These are phyloP conservation scores for Zygosaccharomyces lentus DNA, from an alignment of 805 yeast species.

Conservation along the genomic window DNA sequence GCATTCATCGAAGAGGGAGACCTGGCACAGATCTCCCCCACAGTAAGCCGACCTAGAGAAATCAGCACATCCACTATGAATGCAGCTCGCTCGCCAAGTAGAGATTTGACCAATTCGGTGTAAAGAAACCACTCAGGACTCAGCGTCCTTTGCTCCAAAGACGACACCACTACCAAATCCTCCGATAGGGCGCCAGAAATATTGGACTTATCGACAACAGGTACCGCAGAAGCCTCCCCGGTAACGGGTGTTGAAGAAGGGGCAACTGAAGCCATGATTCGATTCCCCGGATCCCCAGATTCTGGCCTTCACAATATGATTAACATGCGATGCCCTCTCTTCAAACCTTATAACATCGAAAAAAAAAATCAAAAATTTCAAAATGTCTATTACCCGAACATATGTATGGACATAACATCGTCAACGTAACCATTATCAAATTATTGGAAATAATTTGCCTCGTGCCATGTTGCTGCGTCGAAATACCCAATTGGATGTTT, in stretches of 20 bases:
- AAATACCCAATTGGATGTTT: no score
- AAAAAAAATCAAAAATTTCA: neutral
- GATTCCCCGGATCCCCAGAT: neutral
- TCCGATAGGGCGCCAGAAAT: constrained; percentile 1
- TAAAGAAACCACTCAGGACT: constrained; percentile 60
- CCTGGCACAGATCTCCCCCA: constrained; percentile 47
- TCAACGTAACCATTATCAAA: no score
- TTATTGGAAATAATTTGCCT: no score
- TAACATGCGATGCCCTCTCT: neutral
- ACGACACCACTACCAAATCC: constrained; percentile 18
- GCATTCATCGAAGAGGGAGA: constrained; percentile 43
- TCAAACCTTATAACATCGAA: neutral
- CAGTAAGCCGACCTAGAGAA: constrained; percentile 61
- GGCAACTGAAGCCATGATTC: constrained; percentile 2
- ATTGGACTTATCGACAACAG: neutral
- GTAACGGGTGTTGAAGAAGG: neutral
- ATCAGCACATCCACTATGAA: constrained; percentile 55
- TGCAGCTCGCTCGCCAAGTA: constrained; percentile 73
- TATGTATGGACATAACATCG: no score
- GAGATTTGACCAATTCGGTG: constrained; percentile 48
- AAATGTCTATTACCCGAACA: neutral
- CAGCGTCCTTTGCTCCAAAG: constrained; percentile 46
- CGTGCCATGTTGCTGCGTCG: no score
- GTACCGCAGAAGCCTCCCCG: neutral
- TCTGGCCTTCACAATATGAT: neutral